Evolutionary conservation across 208 protist species (phyloP), one percentile per base, ranked within the genome.

Genomic region (Trypanosomatidae sp.): DNA sequence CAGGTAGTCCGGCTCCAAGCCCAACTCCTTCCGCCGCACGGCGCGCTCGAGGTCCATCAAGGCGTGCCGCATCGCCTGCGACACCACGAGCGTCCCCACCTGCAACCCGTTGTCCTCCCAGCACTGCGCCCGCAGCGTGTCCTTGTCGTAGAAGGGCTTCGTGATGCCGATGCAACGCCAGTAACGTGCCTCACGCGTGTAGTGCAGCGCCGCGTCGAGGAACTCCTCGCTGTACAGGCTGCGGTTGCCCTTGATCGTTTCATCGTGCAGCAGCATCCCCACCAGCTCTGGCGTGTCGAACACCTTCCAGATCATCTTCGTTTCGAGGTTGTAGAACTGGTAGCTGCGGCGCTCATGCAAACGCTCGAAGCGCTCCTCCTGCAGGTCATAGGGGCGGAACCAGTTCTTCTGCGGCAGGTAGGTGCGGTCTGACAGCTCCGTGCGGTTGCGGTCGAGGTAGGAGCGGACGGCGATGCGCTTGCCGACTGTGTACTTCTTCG

Each of bases 121-220:
- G 79, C 90, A 95, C 73, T 97, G 91, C 47, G 89, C 90, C 9
- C 93, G 88, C 46, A 97, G 79, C 15, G 90, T 95, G 69, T 78
- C 77, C 47, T 83, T 86, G 77, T 96, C 80, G 66, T 91, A 96
- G 55, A 97, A 97, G 4, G 93, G 93, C 80, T 95, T 95, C 22
- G 91, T 93, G 74, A 97, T 95, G 43, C 93, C 93, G 62, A 97
- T 93, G 71, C 88, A 95, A 33, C 93, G 89, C 91, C 93, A 97
- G 83, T 95, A 97, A 50, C 93, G 89, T 8, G 81, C 74, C 80
- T 97, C 91, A 3, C 82, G 77, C 1, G 88, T 91, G 82, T 85
- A 97, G 78, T 95, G 91, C 30, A 96, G 52, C 2, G 93, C 93
- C 36, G 85, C 53, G 46, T 96, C n/a, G n/a, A n/a, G n/a, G n/a